Evolutionary conservation across 140 eudicot genomes (phyloP).

Genomic region (Eryngium alpinum): DNA sequence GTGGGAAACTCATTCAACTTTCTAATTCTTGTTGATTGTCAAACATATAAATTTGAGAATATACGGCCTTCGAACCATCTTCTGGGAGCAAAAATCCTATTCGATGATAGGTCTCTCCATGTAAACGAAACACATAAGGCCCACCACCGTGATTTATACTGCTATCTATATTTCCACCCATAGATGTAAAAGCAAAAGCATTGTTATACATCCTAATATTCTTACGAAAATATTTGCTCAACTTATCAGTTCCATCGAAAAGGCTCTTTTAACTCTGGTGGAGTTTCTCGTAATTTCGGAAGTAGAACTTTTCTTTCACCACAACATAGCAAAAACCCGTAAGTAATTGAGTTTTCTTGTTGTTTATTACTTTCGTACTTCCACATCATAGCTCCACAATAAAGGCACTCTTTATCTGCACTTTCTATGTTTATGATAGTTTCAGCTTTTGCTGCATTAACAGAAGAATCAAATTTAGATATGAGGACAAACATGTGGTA

Average conservation of each 20-base stretch:
- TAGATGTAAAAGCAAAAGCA: background rate
- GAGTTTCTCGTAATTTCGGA: background rate
- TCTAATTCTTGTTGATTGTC: no score
- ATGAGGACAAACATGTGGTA: no score
- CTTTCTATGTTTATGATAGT: no score
- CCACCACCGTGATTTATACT: background rate
- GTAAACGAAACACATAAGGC: background rate
- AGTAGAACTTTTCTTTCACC: background rate
- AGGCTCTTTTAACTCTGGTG: background rate
- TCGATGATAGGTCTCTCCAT: background rate
- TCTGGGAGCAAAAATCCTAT: background rate
- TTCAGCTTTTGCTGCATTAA: no score
- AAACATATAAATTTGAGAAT: background rate
- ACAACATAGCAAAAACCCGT: no score
- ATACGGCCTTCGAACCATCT: background rate
- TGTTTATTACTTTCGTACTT: no score
- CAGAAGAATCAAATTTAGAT: no score
- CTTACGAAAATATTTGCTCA: background rate
- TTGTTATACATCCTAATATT: background rate
- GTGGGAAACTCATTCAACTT: no score
- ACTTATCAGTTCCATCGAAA: background rate
- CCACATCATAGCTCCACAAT: no score
- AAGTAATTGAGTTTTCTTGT: no score
- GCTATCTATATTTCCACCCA: background rate
- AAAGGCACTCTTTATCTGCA: no score